Conservation (phyloP, 306 rosid species). For the Glycine latifolia region DNA sequence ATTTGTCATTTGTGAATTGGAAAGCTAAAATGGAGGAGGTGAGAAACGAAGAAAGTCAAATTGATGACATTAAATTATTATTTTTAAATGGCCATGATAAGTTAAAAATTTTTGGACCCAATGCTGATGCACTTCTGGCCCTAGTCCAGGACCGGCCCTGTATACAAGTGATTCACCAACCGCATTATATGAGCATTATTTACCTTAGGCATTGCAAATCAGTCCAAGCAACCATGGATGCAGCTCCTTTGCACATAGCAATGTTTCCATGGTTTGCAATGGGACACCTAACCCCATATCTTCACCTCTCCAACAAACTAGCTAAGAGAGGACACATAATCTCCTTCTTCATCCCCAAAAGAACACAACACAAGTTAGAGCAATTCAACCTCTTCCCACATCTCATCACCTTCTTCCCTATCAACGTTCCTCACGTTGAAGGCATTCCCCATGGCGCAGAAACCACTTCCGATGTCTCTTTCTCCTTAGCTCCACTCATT, state of each 20-base stretch:
- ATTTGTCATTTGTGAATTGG: no score
- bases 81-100: no score
- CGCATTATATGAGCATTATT: no score
- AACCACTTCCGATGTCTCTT: constrained; percentile 47
- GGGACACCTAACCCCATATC: constrained; percentile 49
- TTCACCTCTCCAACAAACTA: constrained; percentile 51
- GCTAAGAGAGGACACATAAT: constrained; percentile 50
- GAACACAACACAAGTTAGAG: constrained; percentile 33
- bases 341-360: constrained; percentile 48
- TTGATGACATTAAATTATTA: no score
- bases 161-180: no score
- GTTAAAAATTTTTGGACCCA: no score
- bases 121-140: no score
- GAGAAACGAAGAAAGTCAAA: no score
- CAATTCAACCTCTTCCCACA: constrained; percentile 44
- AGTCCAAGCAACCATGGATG: constrained; percentile 32
- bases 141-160: no score
- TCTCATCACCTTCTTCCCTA: constrained; percentile 39
- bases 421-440: constrained; percentile 45
- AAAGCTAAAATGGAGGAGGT: no score
- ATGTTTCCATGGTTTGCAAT: constrained; percentile 57
- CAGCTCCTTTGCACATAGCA: constrained; percentile 39
- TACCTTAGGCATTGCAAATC: no score
- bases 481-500: neutral
- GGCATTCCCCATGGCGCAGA: constrained; percentile 50